Base-by-base conservation (phyloP, 129 eudicot species). In the Arctium lappa region DNA sequence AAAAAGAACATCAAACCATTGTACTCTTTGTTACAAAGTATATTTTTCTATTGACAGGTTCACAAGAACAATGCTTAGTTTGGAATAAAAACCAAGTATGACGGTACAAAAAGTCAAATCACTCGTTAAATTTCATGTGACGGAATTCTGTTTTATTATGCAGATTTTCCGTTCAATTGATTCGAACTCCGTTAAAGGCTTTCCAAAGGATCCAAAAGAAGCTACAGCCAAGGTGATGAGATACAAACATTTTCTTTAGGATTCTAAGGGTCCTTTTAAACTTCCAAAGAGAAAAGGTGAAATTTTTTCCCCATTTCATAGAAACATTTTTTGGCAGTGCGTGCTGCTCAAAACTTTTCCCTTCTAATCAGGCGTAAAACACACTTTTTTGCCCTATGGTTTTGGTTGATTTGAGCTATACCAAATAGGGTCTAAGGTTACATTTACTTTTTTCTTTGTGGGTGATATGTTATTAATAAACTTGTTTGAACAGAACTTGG, bases 131-230 rank as follows among this genome's bases (percentile, higher is more conserved):
- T 66, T 80, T 42, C 27, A 39, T 86, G 38, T 33, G 80, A 56
- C 69, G 40, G 71, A 46, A 15, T 72, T 29, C 11, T 83, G 73
- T 69, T 33, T 81, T 46, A 18, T 68, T 4, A 73, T 80, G 81
- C 89, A 93, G 97, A 76, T 93, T 77, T 91, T 93, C 13, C 97
- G 97, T 82, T 93, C 97, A 0, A 93, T 91, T 76, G 97, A 93
- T 86, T 93, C 97, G 22, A 89, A 86, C 87, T 93, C 97, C 12
- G 97, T 91, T 6, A 91, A 86, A 91, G 91, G 89, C 62, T 93
- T 93, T 85, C 95, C 97, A 9, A 93, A 93, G 85, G 90, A 88
- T 77, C 97, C 97, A 69, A 89, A 91, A 62, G 93, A 86, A 69
- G 95, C 92, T 48, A 91, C 90, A 65, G 39, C 48, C 75, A 86